Evolutionary conservation across 768 basidiomycete genomes (phyloP).

Genomic region (Boletus sp.): DNA sequence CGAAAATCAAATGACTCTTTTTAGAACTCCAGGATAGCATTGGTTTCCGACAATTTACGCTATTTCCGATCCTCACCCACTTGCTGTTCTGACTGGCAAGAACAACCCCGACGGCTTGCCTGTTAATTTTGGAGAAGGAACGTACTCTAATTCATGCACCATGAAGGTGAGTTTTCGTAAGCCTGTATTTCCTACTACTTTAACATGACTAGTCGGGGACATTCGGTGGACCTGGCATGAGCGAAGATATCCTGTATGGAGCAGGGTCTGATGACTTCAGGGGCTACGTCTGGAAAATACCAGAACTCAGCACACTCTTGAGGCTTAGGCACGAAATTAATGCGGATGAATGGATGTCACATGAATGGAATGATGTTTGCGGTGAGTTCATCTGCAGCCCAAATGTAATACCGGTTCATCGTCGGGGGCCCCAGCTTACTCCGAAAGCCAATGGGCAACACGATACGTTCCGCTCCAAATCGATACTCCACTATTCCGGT

Average conservation of each 20-base stretch:
- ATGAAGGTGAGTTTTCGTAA: constrained; percentile 56
- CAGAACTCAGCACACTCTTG: constrained; percentile 43
- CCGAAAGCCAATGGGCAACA: constrained; percentile 36
- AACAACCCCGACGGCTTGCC: constrained; percentile 56
- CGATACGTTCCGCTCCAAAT: constrained; percentile 62
- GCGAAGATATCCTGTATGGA: constrained; percentile 58
- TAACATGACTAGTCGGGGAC: constrained; percentile 58
- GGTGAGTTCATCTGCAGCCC: constrained; percentile 25
- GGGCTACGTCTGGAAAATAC: constrained; percentile 77
- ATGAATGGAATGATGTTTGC: constrained; percentile 30
- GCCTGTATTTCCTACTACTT: background rate
- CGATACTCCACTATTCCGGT: constrained; percentile 56
- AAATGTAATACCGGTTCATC: constrained; percentile 8
- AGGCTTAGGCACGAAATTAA: constrained; percentile 47
- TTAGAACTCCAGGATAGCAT: constrained; percentile 41
- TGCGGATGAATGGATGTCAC: constrained; percentile 44
- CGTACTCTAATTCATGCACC: constrained; percentile 72
- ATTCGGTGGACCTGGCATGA: constrained; percentile 61
- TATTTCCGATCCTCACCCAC: constrained; percentile 62
- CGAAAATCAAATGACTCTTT: background rate
- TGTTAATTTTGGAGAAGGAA: constrained; percentile 43
- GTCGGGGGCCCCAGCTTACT: constrained; percentile 41
- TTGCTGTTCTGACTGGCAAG: constrained; percentile 64
- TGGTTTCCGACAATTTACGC: constrained; percentile 71
- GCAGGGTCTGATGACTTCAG: constrained; percentile 86